Conservation (phyloP, 768 basidiomycete species). For the Pluteus cervinus region DNA sequence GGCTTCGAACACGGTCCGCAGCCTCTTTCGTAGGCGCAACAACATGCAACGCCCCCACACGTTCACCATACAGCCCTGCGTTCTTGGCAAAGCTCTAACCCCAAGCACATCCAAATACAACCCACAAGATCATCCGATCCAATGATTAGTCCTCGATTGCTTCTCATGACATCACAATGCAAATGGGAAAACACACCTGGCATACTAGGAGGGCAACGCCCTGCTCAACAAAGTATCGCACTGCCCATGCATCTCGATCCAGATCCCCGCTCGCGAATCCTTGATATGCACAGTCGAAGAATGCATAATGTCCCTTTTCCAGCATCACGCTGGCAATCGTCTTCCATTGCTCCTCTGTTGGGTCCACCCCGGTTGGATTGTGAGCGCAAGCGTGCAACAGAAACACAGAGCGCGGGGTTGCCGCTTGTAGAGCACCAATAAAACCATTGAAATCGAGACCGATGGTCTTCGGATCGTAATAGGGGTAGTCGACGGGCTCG, state of each 20-base stretch:
- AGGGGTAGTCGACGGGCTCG: conserved; percentile 82
- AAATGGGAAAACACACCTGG: conserved; percentile 68
- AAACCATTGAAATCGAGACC: conserved; percentile 78
- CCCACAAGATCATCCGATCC: conserved; percentile 1
- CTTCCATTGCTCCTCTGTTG: conserved; percentile 83
- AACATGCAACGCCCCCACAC: conserved; percentile 89
- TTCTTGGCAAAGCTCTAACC: conserved; percentile 93
- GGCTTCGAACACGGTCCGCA: conserved; percentile 71
- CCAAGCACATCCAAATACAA: not conserved
- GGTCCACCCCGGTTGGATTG: conserved; percentile 96
- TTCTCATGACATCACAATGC: no score
- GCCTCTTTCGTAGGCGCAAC: conserved; percentile 60
- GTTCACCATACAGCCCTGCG: conserved; percentile 92
- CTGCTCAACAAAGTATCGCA: conserved; percentile 76
- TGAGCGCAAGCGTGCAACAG: conserved; percentile 93
- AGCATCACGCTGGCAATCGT: conserved; percentile 68
- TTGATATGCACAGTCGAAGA: conserved; percentile 97
- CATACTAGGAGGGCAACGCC: conserved; percentile 79
- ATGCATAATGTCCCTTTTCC: conserved; percentile 74
- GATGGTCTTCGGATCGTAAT: conserved; percentile 88
- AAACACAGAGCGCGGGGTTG: conserved; percentile 76
- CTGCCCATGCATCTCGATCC: conserved; percentile 88
- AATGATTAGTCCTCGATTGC: not conserved
- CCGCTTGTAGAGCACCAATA: conserved; percentile 49
- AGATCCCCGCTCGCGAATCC: conserved; percentile 94